Base-by-base conservation (phyloP, 495 filamentous ascomycete genomes). In the Barbatosphaeria neglecta region DNA sequence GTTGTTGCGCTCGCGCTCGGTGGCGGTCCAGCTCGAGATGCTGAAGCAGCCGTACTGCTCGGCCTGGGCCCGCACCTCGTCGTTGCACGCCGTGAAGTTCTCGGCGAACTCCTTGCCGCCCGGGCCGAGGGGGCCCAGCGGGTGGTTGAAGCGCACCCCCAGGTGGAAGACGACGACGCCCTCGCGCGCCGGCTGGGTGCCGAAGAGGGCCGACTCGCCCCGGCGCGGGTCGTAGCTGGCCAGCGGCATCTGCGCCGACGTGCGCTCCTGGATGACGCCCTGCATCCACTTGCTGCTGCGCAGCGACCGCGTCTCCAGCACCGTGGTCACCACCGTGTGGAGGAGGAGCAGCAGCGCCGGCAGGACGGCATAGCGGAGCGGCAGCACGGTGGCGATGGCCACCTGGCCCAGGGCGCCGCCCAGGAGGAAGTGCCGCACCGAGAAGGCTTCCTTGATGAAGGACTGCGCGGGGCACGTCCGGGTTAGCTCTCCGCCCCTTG, bases 21-120 rank as follows among this genome's bases (percentile, higher is more conserved):
- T 16, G 6, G 50, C 53, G 0, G 56, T 2, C 50, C 54, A 64
- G 9, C 17, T 18, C n/a, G 50, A 44, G 7, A 45, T 25, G 5
- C 49, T 50, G 4, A 58, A 45, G 22, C 51, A 57, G 24, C 65
- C 65, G 53, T 57, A 64, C 45, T 59, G 52, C 25, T 57, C 51
- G 16, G 49, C 52, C 45, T 55, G 39, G 18, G 28, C 38, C 8
- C 56, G 52, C 18, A 57, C 37, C 9, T 47, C 28, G 13, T 52
- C 35, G 15, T 35, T 23, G 50, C 65, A 60, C 37, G 45, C 48
- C 13, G 20, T 11, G 52, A 67, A 62, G 43, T 47, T 46, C 6
- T 50, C 19, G 24, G 16, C 41, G 0, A 60, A 13, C 18, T 55
- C 35, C 25, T 49, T 48, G 45, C 52, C 51, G 38, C 60, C 63